Base-by-base conservation (phyloP, 1,284 basidiomycete species). In the Melampsora occidentalis region DNA sequence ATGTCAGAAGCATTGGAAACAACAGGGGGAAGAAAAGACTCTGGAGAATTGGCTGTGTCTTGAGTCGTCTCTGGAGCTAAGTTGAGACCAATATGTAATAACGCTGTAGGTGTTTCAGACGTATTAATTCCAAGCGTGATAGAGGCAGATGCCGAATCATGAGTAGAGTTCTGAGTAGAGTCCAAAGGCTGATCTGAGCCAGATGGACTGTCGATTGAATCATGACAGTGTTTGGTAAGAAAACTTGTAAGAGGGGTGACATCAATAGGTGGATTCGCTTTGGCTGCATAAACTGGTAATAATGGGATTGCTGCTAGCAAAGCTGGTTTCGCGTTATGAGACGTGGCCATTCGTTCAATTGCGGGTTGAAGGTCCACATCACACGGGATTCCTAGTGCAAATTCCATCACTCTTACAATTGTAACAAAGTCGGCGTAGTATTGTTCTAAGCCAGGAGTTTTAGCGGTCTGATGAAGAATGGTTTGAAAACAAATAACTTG, bases 371-470 rank as follows among this genome's bases (percentile, higher is more conserved):
- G 75, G 51, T 77, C 62, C 18, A 39, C 62, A 25, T 77, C 68
- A 78, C 81, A 75, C 28, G 69, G 68, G 75, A 91, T 86, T 12
- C 89, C 90, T 14, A 92, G 84, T 5, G 86, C 80, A 7, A 85
- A 80, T 82, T 92, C 91, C 5, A 89, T 85, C 0, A 87, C 87
- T 28, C 90, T 88, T 31, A 91, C 84, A 5, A 86, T 86, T 77
- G 86, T 83, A 25, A 91, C 90, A 78, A 91, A 91, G 79, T 90
- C 86, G 78, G 86, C 86, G 81, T 91, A 88, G 84, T 90, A 90
- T 91, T 78, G 10, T 35, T 68, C 69, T 49, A 71, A 65, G 33
- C 68, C 75, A 25, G 75, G 75, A 31, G 75, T 77, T 25, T 63
- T 42, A n/a, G 33, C 48, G 5, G 75, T 67, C 75, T 77, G n/a